phyloP scores from a whole-genome alignment of 768 basidiomycete species.

The Tulasnella sp. region DNA sequence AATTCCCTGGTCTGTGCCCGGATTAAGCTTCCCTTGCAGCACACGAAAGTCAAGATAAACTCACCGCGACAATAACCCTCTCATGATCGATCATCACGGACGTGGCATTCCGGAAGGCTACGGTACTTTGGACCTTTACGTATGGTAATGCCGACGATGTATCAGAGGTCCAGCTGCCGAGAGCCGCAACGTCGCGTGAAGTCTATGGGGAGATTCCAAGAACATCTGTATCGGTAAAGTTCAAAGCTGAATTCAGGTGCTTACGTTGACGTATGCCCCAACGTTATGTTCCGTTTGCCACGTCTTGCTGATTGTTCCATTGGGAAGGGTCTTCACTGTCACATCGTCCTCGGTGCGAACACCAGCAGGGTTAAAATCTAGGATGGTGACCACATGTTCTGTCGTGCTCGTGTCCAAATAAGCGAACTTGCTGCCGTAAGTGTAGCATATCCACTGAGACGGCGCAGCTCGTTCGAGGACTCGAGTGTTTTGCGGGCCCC shows the following conservation, averaged over 20 bases:
- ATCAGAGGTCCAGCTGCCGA: background rate
- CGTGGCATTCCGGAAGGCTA: background rate
- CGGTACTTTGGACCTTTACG: background rate
- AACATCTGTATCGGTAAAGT: background rate
- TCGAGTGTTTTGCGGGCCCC: conserved; percentile 19
- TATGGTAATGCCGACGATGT: background rate
- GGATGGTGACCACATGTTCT: background rate
- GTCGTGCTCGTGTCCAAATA: background rate
- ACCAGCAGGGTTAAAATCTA: conserved; percentile 12
- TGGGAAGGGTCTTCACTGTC: background rate
- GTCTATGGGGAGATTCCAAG: background rate
- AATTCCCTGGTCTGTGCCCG: background rate
- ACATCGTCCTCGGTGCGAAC: background rate
- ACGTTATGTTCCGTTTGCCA: background rate
- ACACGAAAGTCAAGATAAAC: background rate
- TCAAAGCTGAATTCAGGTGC: too few species aligned
- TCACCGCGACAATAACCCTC: conserved; percentile 14
- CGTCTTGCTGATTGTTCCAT: background rate
- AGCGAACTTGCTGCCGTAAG: conserved; percentile 15
- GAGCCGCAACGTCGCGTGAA: background rate
- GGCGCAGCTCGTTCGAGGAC: background rate
- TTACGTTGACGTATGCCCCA: background rate
- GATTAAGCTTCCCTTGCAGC: background rate
- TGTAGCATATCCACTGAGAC: conserved; percentile 24
- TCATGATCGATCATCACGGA: conserved; percentile 18